Evolutionary conservation across 805 yeast species (phyloP).

Genomic region (Pichia nanzhaoensis): DNA sequence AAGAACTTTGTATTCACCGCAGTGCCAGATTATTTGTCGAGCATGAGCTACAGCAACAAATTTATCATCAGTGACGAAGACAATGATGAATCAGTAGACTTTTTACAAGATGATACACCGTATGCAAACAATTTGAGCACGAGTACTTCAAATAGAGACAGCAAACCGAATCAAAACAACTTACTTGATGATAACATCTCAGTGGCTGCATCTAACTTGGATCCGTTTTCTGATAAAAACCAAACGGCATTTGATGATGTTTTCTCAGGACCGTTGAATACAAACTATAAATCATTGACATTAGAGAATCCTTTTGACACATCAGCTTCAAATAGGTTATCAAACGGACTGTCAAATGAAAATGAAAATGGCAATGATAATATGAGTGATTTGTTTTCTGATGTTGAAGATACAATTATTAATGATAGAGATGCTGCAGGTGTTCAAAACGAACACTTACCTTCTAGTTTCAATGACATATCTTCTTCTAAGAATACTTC

Average conservation of each 20-base stretch:
- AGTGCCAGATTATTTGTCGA: background rate
- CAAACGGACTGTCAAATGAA: background rate
- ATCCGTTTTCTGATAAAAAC: conserved; percentile 15
- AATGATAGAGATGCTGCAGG: conserved; percentile 6
- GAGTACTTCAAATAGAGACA: background rate
- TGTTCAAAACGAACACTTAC: background rate
- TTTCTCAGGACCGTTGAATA: background rate
- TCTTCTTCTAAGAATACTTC: conserved; percentile 10
- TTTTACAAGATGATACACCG: conserved; percentile 15
- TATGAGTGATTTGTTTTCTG: conserved; percentile 11
- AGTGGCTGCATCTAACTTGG: conserved; percentile 3
- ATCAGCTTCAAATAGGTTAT: background rate
- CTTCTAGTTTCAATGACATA: conserved; percentile 8
- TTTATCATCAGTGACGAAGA: conserved; percentile 14
- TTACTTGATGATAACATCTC: background rate
- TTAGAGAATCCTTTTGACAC: conserved; percentile 6
- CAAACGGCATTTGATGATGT: conserved; percentile 1
- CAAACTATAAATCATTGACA: conserved; percentile 1
- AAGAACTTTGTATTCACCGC: too few relatives aligned
- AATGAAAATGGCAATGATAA: background rate
- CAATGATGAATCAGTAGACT: conserved; percentile 17
- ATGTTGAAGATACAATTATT: conserved; percentile 12
- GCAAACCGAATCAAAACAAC: background rate
- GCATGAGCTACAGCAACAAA: conserved; percentile 12
- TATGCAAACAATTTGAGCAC: background rate